phyloP scores from a whole-genome alignment of 352 stramenopile species.

The Blastocystis sp. region DNA sequence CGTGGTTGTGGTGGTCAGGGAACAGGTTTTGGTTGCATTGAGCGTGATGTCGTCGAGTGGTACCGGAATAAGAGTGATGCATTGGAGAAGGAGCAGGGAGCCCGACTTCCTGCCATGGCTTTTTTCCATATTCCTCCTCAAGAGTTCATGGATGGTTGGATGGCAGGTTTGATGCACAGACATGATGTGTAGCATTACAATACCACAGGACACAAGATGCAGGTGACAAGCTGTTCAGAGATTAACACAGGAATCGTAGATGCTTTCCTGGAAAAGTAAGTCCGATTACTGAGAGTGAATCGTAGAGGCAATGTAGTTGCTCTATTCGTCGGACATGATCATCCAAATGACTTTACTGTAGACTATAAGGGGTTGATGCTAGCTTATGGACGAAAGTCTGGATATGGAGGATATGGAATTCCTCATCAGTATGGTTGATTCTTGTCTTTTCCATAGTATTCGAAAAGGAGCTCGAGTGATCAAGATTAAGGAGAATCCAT shows the following conservation, averaged over 20 bases:
- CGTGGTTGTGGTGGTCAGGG: constrained; percentile 15
- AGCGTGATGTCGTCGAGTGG: constrained; percentile 42
- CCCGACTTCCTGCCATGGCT: background rate
- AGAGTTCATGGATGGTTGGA: constrained; percentile 54
- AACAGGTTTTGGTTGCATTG: constrained; percentile 19
- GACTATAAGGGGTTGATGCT: constrained; percentile 39
- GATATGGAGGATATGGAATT: constrained; percentile 52
- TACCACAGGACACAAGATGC: constrained; percentile 36
- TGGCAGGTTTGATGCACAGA: background rate
- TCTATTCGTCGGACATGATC: constrained; percentile 51
- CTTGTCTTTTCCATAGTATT: background rate
- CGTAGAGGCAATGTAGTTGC: constrained; percentile 39
- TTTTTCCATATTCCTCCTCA: constrained; percentile 61
- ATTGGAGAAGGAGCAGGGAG: constrained; percentile 1
- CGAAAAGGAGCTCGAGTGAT: constrained; percentile 43
- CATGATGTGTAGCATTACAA: constrained; percentile 26
- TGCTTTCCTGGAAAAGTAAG: constrained; percentile 47
- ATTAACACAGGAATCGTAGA: constrained; percentile 56
- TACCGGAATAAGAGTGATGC: background rate
- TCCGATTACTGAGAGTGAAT: background rate
- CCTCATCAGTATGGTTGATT: background rate
- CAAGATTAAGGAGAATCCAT: constrained; percentile 24
- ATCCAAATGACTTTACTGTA: constrained; percentile 52
- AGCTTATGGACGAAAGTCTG: constrained; percentile 49
- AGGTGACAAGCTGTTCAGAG: constrained; percentile 29